Evolutionary conservation across 768 basidiomycete species (phyloP).

Genomic region (Leccinellum rugosiceps): DNA sequence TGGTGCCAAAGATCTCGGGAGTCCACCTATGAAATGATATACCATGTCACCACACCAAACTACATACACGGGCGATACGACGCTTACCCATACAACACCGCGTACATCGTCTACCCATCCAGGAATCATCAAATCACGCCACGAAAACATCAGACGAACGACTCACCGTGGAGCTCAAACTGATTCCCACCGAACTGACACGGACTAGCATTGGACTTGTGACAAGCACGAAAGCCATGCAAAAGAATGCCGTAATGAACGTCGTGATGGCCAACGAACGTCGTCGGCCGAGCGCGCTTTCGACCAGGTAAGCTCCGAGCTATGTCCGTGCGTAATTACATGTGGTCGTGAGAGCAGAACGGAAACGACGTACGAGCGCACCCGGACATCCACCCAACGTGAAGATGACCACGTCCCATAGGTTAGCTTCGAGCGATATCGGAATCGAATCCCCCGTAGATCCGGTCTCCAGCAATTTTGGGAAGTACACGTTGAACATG

Average conservation of each 20-base stretch:
- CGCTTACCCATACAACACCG: slow-evolving; percentile 67
- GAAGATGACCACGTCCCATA: slow-evolving; percentile 88
- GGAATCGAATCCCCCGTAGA: slow-evolving; percentile 23
- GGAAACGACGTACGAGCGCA: slow-evolving; percentile 54
- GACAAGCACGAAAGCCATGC: slow-evolving; percentile 63
- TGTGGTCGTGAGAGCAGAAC: background rate
- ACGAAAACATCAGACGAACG: background rate
- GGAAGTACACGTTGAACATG: slow-evolving; percentile 92
- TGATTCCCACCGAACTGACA: slow-evolving; percentile 71
- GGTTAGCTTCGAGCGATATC: slow-evolving; percentile 54
- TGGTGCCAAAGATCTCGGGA: slow-evolving; percentile 82
- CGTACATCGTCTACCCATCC: slow-evolving; percentile 68
- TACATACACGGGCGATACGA: background rate
- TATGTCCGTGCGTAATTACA: slow-evolving; percentile 26
- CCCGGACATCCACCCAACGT: slow-evolving; percentile 84
- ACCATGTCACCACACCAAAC: background rate
- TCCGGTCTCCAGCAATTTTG: slow-evolving; percentile 72
- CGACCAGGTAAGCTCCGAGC: slow-evolving; percentile 86
- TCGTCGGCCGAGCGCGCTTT: slow-evolving; percentile 62
- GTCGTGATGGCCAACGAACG: slow-evolving; percentile 75
- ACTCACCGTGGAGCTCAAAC: slow-evolving; percentile 61
- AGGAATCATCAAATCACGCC: background rate
- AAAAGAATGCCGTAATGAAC: slow-evolving; percentile 71
- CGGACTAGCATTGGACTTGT: slow-evolving; percentile 56
- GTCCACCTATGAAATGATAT: slow-evolving; percentile 51